These are phyloP conservation scores for Phytopythium helicoides DNA, from an alignment of 352 stramenopile species.

Conservation along the genomic window DNA sequence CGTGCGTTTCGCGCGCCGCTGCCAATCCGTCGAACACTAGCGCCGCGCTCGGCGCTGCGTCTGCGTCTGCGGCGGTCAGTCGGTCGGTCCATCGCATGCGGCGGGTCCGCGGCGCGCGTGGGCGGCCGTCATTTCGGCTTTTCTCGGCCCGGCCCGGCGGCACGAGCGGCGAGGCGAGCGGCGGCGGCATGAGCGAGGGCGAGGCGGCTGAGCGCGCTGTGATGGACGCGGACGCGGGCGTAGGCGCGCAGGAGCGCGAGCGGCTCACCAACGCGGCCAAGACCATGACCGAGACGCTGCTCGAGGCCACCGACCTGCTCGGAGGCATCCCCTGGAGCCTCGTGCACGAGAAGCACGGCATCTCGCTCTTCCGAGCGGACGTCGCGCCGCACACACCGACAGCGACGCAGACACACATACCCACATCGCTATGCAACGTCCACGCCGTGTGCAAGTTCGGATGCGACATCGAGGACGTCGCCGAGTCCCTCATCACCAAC, in stretches of 20 bases:
- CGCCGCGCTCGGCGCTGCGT: no score
- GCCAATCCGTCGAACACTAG: no score
- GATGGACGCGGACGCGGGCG: slow-evolving; percentile 10
- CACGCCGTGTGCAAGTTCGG: slow-evolving; percentile 82
- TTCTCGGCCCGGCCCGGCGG: no score
- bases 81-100: no score
- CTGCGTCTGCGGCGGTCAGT: no score
- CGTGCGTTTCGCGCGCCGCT: no score
- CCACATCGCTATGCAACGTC: slow-evolving; percentile 79
- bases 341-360: slow-evolving; percentile 80
- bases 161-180: background rate
- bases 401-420: slow-evolving; percentile 10
- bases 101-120: no score
- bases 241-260: slow-evolving; percentile 41
- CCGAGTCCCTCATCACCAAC: slow-evolving; percentile 77
- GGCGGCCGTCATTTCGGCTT: no score
- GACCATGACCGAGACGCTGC: slow-evolving; percentile 75
- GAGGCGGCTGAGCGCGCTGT: background rate
- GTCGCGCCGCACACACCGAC: slow-evolving; percentile 33
- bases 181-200: background rate
- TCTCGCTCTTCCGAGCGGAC: slow-evolving; percentile 80
- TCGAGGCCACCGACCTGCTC: slow-evolving; percentile 73
- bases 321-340: slow-evolving; percentile 68
- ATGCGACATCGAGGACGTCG: slow-evolving; percentile 78
- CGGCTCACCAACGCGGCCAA: slow-evolving; percentile 72